Evolutionary conservation across 2,329 filamentous ascomycete species (phyloP).

Genomic region (Sordariomycetes sp.): DNA sequence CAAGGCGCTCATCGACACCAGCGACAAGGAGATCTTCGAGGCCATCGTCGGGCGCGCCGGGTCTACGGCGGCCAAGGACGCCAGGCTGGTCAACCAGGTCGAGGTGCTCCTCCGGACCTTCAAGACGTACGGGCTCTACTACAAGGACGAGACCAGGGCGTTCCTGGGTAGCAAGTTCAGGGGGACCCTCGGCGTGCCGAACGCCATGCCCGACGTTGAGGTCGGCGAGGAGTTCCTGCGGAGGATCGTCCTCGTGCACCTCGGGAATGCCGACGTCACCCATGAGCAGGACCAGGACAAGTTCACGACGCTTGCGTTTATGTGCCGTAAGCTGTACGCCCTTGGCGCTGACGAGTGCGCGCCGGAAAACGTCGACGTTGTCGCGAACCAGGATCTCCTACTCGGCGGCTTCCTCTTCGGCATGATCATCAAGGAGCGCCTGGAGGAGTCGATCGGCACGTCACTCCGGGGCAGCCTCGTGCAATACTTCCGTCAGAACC

Average conservation of each 20-base stretch:
- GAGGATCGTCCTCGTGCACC: constrained; percentile 80
- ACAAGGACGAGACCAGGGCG: constrained; percentile 65
- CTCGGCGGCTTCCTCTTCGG: constrained; percentile 89
- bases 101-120: constrained; percentile 87
- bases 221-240: constrained; percentile 84
- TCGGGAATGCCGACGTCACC: constrained; percentile 75
- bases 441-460: constrained; percentile 72
- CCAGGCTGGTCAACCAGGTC: constrained; percentile 88
- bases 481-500: constrained; percentile 41
- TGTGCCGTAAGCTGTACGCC: constrained; percentile 91
- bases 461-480: constrained; percentile 37
- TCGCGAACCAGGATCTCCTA: constrained; percentile 91
- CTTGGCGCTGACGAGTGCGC: constrained; percentile 86
- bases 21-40: constrained; percentile 92
- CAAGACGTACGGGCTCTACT: constrained; percentile 79
- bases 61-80: constrained; percentile 70
- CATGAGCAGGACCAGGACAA: constrained; percentile 81
- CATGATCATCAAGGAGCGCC: constrained; percentile 86
- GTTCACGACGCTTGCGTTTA: constrained; percentile 86
- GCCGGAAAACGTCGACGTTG: constrained; percentile 89
- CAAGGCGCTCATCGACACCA: constrained; percentile 90
- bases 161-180: constrained; percentile 88
- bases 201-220: constrained; percentile 76
- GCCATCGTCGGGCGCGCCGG: constrained; percentile 69
- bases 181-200: constrained; percentile 70